These are phyloP conservation scores for Barnettozyma botsteinii DNA, from an alignment of 805 yeast species.

Conservation along the genomic window DNA sequence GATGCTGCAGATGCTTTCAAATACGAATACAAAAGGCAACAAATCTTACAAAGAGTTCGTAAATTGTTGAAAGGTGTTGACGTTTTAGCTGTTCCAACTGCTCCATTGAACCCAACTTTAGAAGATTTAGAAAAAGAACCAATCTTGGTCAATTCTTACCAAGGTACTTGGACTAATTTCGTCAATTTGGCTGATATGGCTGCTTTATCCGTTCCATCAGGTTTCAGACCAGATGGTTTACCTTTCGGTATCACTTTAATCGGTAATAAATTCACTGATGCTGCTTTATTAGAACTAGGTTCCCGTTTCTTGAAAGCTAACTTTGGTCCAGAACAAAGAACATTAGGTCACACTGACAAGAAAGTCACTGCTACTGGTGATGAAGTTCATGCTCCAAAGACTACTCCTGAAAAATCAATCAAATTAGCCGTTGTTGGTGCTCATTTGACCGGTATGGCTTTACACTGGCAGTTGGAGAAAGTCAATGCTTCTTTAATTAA, in stretches of 20 bases:
- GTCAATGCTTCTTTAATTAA: constrained; percentile 69
- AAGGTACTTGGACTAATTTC: constrained; percentile 98
- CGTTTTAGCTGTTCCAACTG: constrained; percentile 84
- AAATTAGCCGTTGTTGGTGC: constrained; percentile 95
- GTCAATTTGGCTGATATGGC: constrained; percentile 91
- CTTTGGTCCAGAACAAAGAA: constrained; percentile 42
- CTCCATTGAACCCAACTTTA: constrained; percentile 86
- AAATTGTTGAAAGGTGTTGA: constrained; percentile 55
- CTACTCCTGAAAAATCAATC: constrained; percentile 28
- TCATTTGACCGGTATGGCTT: constrained; percentile 79
- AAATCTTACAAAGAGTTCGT: constrained; percentile 60
- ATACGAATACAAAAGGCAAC: constrained; percentile 82
- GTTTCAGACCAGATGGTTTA: constrained; percentile 80
- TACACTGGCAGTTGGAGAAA: constrained; percentile 90
- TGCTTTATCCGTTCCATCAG: constrained; percentile 88
- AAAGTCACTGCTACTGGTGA: constrained; percentile 31
- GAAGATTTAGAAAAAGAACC: constrained; percentile 73
- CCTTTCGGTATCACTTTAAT: constrained; percentile 89
- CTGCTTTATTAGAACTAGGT: constrained; percentile 82
- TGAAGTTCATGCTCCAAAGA: constrained; percentile 40
- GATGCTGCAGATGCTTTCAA: constrained; percentile 81
- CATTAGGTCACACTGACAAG: constrained; percentile 47
- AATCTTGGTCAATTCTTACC: constrained; percentile 73
- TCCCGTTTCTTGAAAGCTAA: constrained; percentile 52
- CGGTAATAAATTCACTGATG: constrained; percentile 79